Evolutionary conservation across 1,284 basidiomycete species (phyloP).

Genomic region (Hemileia vastatrix): DNA sequence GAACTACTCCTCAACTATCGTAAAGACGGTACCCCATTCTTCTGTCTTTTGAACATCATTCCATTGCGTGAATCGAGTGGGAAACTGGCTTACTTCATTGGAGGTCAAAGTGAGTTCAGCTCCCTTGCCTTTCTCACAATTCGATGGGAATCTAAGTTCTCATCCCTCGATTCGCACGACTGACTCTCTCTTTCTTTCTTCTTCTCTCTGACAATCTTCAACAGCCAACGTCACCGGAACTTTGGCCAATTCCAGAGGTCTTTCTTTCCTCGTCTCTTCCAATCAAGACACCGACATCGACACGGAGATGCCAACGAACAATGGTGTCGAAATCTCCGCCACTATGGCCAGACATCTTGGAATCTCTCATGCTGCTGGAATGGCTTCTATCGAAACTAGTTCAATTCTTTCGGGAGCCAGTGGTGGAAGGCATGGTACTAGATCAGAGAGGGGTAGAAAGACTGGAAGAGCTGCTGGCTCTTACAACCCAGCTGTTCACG

Average conservation of each 20-base stretch:
- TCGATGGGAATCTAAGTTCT: too few species aligned
- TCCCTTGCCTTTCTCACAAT: too few species aligned
- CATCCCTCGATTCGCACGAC: too few species aligned
- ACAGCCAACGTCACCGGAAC: conserved; percentile 18
- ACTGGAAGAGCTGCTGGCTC: background rate
- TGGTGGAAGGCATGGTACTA: conserved; percentile 8
- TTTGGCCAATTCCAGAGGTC: conserved; percentile 19
- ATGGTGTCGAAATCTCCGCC: conserved; percentile 19
- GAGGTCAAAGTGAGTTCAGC: conserved; percentile 22
- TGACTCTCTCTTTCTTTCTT: too few species aligned
- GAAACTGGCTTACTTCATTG: conserved; percentile 33
- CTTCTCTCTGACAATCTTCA: too few species aligned
- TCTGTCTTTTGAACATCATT: conserved; percentile 32
- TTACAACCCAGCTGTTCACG: background rate
- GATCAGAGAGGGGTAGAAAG: background rate
- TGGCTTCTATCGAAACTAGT: background rate
- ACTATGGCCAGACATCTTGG: conserved; percentile 12
- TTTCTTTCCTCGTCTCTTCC: conserved; percentile 18
- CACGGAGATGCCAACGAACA: background rate
- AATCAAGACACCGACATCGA: conserved; percentile 1
- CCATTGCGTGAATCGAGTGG: conserved; percentile 30
- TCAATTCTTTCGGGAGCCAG: conserved; percentile 8
- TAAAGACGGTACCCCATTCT: conserved; percentile 29
- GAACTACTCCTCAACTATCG: conserved; percentile 37
- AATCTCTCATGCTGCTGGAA: background rate